Evolutionary conservation across 208 protist genomes (phyloP).

Genomic region (Angomonas desouzai): DNA sequence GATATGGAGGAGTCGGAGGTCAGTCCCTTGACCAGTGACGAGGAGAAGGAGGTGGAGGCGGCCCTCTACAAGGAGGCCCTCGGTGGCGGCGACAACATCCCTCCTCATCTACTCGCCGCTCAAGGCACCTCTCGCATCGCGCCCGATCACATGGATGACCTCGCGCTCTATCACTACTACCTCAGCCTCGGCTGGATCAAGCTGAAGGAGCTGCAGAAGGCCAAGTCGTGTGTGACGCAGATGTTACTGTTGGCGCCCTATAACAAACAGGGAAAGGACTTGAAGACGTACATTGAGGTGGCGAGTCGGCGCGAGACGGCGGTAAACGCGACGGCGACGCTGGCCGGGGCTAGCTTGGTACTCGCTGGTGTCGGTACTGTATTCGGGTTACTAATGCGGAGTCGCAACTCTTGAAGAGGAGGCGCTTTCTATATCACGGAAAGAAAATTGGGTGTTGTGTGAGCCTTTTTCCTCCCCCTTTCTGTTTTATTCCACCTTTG

Average conservation of each 20-base stretch:
- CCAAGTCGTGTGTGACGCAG: slow-evolving; percentile 43
- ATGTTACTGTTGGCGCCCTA: slow-evolving; percentile 47
- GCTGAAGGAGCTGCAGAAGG: slow-evolving; percentile 49
- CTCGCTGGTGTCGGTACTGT: slow-evolving; percentile 14
- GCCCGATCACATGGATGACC: slow-evolving; percentile 22
- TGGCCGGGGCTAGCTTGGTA: slow-evolving; percentile 23
- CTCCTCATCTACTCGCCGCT: background rate
- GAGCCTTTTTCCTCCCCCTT: background rate
- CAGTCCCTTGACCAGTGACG: slow-evolving; percentile 20
- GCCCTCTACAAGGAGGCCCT: slow-evolving; percentile 14
- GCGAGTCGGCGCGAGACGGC: slow-evolving; percentile 23
- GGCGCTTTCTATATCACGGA: background rate
- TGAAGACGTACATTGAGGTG: slow-evolving; percentile 44
- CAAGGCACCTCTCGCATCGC: background rate
- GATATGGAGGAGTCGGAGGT: slow-evolving; percentile 16
- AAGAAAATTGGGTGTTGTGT: too few species aligned
- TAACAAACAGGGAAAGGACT: slow-evolving; percentile 47
- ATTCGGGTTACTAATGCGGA: background rate
- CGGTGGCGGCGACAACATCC: background rate
- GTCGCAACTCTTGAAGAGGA: background rate
- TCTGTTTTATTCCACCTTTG: slow-evolving; percentile 10
- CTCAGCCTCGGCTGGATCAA: slow-evolving; percentile 75
- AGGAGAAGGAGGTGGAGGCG: slow-evolving; percentile 10
- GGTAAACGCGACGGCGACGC: slow-evolving; percentile 21
- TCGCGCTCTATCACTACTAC: slow-evolving; percentile 71